A percentile compares a stretch with the other conserved stretches of the same genome.
Conservation (phyloP, 495 filamentous ascomycete genomes). For the Daldinia grandis region DNA sequence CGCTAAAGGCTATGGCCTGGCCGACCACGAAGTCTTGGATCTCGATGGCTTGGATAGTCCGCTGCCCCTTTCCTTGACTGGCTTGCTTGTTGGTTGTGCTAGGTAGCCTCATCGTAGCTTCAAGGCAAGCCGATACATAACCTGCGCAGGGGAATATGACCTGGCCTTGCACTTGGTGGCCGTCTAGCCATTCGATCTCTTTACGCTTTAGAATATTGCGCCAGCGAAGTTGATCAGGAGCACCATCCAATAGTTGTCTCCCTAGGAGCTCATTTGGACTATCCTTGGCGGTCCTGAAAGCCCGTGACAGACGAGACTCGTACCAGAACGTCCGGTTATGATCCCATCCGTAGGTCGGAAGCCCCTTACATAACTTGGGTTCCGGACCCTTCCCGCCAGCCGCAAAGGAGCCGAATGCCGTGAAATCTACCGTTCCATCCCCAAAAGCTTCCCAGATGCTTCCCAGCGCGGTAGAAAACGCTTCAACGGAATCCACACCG, state of each 20-base stretch:
- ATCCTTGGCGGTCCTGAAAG: not conserved
- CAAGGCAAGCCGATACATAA: constrained; percentile 54
- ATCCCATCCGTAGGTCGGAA: constrained; percentile 57
- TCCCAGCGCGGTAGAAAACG: constrained; percentile 46
- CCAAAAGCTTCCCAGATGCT: constrained; percentile 41
- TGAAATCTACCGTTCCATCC: constrained; percentile 22
- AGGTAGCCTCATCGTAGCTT: constrained; percentile 40
- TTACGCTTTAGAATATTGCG: constrained; percentile 48
- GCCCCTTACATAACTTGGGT: not conserved
- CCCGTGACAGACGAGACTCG: constrained; percentile 49
- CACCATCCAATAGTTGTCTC: constrained; percentile 41
- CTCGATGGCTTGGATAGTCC: not conserved
- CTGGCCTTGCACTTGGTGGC: constrained; percentile 49
- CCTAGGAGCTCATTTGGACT: constrained; percentile 54
- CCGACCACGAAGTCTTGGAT: not conserved
- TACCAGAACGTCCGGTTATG: constrained; percentile 55
- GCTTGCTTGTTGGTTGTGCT: not conserved
- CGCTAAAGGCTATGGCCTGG: not conserved
- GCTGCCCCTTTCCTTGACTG: not conserved
- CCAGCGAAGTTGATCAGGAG: constrained; percentile 50
- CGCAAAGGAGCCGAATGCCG: not conserved
- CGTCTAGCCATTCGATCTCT: constrained; percentile 55
- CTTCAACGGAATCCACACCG: constrained; percentile 30
- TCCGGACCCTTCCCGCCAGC: constrained; percentile 4
- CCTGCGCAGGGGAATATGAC: constrained; percentile 57